Evolutionary conservation across 2,329 filamentous ascomycete genomes (phyloP).

Genomic region (Talaromyces sp.): DNA sequence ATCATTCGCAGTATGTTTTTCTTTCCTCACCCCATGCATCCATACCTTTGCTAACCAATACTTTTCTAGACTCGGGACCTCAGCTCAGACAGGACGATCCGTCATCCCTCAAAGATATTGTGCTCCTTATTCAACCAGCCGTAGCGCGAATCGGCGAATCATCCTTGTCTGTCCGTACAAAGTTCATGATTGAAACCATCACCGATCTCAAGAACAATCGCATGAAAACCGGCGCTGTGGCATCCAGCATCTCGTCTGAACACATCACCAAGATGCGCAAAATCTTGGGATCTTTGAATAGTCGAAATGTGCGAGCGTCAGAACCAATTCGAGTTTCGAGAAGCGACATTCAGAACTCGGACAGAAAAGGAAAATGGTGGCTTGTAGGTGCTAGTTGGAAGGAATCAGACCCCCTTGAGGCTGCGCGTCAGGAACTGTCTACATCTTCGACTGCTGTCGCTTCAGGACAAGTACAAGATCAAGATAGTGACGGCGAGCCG

Average conservation of each 20-base stretch:
- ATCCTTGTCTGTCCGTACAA: conserved; percentile 79
- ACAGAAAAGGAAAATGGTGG: conserved; percentile 97
- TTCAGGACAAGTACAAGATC: conserved; percentile 15
- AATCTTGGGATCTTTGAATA: conserved; percentile 72
- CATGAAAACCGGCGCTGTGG: conserved; percentile 69
- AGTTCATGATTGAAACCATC: conserved; percentile 97
- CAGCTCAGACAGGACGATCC: conserved; percentile 87
- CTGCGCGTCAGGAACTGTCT: conserved; percentile 32
- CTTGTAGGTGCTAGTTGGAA: conserved; percentile 91
- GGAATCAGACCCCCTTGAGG: conserved; percentile 36
- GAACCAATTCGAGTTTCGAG: conserved; percentile 81
- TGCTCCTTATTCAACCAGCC: conserved; percentile 70
- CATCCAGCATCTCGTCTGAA: conserved; percentile 70
- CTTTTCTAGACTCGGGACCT: conserved; percentile 60
- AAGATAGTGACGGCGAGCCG: conserved; percentile 43
- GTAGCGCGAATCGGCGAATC: conserved; percentile 64
- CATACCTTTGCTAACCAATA: conserved; percentile 19
- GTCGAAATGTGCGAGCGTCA: conserved; percentile 63
- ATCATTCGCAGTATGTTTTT: conserved; percentile 63
- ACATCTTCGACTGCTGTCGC: neutral
- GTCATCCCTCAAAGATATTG: conserved; percentile 81
- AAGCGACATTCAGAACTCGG: conserved; percentile 74
- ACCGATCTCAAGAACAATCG: conserved; percentile 93
- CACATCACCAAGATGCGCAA: conserved; percentile 89
- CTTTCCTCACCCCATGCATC: neutral